A percentile compares a stretch with the other conserved stretches of the same genome.
These are phyloP conservation scores for Radiomyces spectabilis DNA, from an alignment of 192 early-diverging fungal species.

Conservation along the genomic window DNA sequence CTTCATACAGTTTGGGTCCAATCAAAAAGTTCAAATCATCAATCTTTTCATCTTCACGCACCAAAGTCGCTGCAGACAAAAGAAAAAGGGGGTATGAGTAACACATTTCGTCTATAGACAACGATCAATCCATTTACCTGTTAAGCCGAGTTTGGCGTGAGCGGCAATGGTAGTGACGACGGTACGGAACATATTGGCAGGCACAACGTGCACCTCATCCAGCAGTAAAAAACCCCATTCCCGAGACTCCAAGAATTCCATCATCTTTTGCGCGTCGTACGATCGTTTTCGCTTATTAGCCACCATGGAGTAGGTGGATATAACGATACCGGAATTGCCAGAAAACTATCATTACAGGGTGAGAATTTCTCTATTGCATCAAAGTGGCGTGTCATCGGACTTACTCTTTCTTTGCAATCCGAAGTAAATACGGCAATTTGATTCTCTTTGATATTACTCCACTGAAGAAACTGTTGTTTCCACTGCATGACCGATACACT, in stretches of 20 bases:
- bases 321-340: conserved; percentile 87
- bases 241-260: conserved; percentile 82
- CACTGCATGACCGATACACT: conserved; percentile 97
- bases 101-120: no score
- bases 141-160: conserved; percentile 95
- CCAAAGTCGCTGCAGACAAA: conserved; percentile 69
- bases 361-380: no score
- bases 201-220: conserved; percentile 99
- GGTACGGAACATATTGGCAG: conserved; percentile 92
- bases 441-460: conserved; percentile 88
- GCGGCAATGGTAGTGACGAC: conserved; percentile 89
- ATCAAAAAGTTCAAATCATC: conserved; percentile 95
- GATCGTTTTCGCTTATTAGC: conserved; percentile 90
- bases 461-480: conserved; percentile 94
- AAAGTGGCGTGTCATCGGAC: no score
- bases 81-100: background rate
- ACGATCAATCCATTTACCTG: no score
- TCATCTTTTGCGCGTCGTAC: conserved; percentile 89
- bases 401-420: conserved; percentile 74
- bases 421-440: conserved; percentile 95
- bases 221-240: conserved; percentile 98
- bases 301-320: conserved; percentile 97
- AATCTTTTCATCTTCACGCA: conserved; percentile 98
- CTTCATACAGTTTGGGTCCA: conserved; percentile 98
- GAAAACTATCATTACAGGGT: conserved; percentile 44